These are phyloP conservation scores for Helicostylum pulchrum DNA, from an alignment of 192 early-diverging fungal genomes.

Conservation along the genomic window DNA sequence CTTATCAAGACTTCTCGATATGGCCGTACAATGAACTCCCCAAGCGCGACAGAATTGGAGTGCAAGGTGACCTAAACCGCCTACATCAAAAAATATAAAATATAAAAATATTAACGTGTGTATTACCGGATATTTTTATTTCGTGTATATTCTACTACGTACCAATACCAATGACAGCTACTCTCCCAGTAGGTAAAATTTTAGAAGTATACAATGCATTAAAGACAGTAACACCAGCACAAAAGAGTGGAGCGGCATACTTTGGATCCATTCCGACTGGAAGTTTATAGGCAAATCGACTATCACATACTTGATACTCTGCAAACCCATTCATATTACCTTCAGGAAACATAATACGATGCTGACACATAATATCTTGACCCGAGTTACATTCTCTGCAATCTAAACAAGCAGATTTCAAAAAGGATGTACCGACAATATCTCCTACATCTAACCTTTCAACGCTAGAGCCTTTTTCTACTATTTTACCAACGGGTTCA, in stretches of 20 bases:
- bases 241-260: slow-evolving; percentile 72
- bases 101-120: background rate
- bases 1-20: slow-evolving; percentile 48
- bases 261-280: slow-evolving; percentile 46
- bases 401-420: slow-evolving; percentile 45
- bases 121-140: slow-evolving; percentile 1
- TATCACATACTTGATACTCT: slow-evolving; percentile 38
- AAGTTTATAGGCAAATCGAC: slow-evolving; percentile 66
- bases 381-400: slow-evolving; percentile 51
- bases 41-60: slow-evolving; percentile 53
- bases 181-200: slow-evolving; percentile 56
- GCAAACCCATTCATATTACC: slow-evolving; percentile 61
- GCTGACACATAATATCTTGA: slow-evolving; percentile 49
- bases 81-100: slow-evolving; percentile 6
- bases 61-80: slow-evolving; percentile 49
- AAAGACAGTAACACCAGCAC: slow-evolving; percentile 80
- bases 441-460: slow-evolving; percentile 55
- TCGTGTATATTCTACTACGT: slow-evolving; percentile 50
- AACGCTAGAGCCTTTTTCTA: slow-evolving; percentile 56
- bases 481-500: slow-evolving; percentile 65
- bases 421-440: slow-evolving; percentile 57
- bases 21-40: slow-evolving; percentile 48
- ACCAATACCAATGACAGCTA: slow-evolving; percentile 78
- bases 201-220: slow-evolving; percentile 60
- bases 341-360: slow-evolving; percentile 50